phyloP scores from a whole-genome alignment of 345 rosid species.

The Psidium friedrichsthalianum region DNA sequence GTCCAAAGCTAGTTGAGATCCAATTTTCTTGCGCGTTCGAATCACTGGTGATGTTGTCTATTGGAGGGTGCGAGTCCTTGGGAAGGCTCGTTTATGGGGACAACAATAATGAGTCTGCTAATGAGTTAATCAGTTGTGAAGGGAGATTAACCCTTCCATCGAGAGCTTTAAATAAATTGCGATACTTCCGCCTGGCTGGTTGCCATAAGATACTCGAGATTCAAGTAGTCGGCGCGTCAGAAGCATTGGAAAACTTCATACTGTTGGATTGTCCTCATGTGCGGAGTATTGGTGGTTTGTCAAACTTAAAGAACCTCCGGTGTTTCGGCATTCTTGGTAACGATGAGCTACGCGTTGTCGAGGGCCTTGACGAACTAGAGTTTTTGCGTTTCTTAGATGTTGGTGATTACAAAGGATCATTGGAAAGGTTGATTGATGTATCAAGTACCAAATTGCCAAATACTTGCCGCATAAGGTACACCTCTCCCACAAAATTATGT shows the following conservation, averaged over 20 bases:
- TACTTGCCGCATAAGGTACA: background rate
- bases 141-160: background rate
- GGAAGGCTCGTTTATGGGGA: background rate
- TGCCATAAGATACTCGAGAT: background rate
- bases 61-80: background rate
- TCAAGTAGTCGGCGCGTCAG: background rate
- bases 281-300: too few species aligned
- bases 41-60: too few species aligned
- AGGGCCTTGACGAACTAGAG: too few species aligned
- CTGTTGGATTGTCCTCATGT: too few species aligned
- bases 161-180: background rate
- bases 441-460: rapidly evolving
- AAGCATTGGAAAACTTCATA: too few species aligned
- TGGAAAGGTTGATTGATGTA: background rate
- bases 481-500: background rate
- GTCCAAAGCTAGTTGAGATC: background rate
- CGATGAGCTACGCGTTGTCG: too few species aligned
- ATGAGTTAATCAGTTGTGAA: background rate
- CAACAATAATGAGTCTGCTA: background rate
- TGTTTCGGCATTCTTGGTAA: too few species aligned
- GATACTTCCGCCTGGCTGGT: background rate
- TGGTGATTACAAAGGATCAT: background rate
- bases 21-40: too few species aligned
- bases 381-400: too few species aligned
- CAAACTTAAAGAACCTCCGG: too few species aligned